Evolutionary conservation across 148 eudicot genomes (phyloP).

Genomic region (Camellia japonica): DNA sequence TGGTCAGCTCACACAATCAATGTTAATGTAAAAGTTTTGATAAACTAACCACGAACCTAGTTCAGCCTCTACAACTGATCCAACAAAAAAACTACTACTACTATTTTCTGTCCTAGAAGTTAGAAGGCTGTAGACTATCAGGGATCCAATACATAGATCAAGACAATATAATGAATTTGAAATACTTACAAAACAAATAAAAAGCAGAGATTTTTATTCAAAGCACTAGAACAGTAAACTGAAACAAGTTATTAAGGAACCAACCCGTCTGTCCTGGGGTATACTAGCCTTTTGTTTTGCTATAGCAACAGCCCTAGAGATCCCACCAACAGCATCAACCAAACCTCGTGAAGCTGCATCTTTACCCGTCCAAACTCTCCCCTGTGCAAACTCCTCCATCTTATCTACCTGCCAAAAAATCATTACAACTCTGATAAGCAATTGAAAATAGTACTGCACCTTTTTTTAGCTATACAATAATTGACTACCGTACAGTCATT

Average conservation of each 20-base stretch:
- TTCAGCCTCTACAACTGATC: not conserved
- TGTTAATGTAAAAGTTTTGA: not conserved
- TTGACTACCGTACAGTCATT: constrained; percentile 56
- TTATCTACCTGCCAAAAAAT: constrained; percentile 50
- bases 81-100: not conserved
- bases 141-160: not conserved
- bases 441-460: not conserved
- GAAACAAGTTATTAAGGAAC: not conserved
- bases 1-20: too few species aligned
- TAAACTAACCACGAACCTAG: not conserved
- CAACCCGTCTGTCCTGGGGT: constrained; percentile 71
- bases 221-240: not conserved
- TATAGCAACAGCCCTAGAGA: constrained; percentile 83
- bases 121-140: not conserved
- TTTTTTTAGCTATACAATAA: not conserved
- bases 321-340: constrained; percentile 89
- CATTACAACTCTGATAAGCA: not conserved
- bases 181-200: not conserved
- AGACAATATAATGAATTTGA: not conserved
- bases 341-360: constrained; percentile 82
- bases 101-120: not conserved
- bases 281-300: constrained; percentile 84
- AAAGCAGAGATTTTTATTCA: not conserved
- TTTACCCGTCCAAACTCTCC: constrained; percentile 90
- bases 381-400: constrained; percentile 96